Conservation (phyloP, 2,329 filamentous ascomycete genomes). For the Sclerotinia sclerotiorum region DNA sequence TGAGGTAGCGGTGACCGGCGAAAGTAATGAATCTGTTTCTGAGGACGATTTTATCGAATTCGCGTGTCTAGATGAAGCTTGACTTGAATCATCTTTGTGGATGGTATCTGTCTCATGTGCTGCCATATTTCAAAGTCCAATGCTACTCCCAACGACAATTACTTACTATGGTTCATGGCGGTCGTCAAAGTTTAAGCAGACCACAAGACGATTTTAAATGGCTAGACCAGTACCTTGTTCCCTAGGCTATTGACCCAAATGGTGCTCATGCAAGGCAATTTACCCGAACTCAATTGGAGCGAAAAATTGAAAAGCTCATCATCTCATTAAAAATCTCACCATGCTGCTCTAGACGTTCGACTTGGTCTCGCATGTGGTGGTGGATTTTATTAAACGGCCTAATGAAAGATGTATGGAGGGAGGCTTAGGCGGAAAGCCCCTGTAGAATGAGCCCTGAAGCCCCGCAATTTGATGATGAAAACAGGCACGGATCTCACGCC, state of each 20-base stretch:
- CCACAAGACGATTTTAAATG: neutral
- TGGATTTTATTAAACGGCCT: neutral
- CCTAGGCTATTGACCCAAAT: neutral
- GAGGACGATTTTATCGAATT: constrained; percentile 11
- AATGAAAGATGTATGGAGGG: neutral
- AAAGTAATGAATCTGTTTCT: constrained; percentile 23
- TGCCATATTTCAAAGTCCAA: constrained; percentile 5
- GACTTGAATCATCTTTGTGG: constrained; percentile 6
- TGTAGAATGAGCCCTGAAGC: neutral
- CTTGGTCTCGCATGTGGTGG: neutral
- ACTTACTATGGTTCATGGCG: neutral
- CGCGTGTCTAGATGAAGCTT: constrained; percentile 11
- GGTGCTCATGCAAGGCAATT: neutral
- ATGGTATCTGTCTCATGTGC: constrained; percentile 8
- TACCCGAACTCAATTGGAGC: neutral
- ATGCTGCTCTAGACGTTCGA: neutral
- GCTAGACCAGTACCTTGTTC: neutral
- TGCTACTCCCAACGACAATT: neutral
- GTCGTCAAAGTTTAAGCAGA: neutral
- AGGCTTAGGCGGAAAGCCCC: neutral
- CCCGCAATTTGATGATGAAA: constrained; percentile 18
- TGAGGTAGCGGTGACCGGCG: constrained; percentile 13
- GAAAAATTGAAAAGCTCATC: constrained; percentile 14
- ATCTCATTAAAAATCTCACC: constrained; percentile 12
- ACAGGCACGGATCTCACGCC: constrained; percentile 15